phyloP scores from a whole-genome alignment of 768 basidiomycete genomes.

The Steccherinum ochraceum region DNA sequence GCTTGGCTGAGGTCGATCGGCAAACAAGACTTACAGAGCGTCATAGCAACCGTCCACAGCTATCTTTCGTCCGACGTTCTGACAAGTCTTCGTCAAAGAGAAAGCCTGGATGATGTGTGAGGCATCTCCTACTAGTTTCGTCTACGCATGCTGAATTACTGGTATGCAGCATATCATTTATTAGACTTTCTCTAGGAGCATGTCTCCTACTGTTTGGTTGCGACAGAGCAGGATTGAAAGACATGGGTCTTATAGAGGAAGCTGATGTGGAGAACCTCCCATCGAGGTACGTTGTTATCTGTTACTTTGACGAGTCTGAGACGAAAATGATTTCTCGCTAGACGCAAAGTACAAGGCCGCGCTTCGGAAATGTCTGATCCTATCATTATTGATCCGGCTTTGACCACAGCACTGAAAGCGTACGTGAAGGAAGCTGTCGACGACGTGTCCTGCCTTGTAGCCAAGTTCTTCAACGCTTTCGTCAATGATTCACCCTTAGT shows the following conservation, averaged over 20 bases:
- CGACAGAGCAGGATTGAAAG: conserved; percentile 40
- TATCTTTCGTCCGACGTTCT: conserved; percentile 36
- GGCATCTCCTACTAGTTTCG: conserved; percentile 14
- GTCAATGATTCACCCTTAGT: conserved; percentile 53
- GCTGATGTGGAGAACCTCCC: conserved; percentile 46
- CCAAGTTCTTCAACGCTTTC: conserved; percentile 59
- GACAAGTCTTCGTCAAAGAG: conserved; percentile 26
- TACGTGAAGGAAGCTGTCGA: conserved; percentile 45
- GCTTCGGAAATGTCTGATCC: conserved; percentile 44
- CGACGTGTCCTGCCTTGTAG: conserved; percentile 45
- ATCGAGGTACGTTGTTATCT: conserved; percentile 40
- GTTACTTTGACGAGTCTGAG: background rate
- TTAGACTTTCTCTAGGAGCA: conserved; percentile 53
- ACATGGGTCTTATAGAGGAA: conserved; percentile 40
- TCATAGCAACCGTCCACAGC: conserved; percentile 44
- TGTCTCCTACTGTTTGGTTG: conserved; percentile 67
- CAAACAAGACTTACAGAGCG: conserved; percentile 48
- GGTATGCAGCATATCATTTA: conserved; percentile 41
- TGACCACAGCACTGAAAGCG: conserved; percentile 46
- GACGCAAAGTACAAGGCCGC: conserved; percentile 42
- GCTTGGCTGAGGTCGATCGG: conserved; percentile 56
- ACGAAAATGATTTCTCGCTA: conserved; percentile 18
- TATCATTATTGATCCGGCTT: conserved; percentile 49
- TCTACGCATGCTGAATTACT: background rate
- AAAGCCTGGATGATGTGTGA: conserved; percentile 31